Evolutionary conservation across 768 basidiomycete species (phyloP), one percentile per base, ranked within the genome.

Genomic region (Calvatia gigantea): DNA sequence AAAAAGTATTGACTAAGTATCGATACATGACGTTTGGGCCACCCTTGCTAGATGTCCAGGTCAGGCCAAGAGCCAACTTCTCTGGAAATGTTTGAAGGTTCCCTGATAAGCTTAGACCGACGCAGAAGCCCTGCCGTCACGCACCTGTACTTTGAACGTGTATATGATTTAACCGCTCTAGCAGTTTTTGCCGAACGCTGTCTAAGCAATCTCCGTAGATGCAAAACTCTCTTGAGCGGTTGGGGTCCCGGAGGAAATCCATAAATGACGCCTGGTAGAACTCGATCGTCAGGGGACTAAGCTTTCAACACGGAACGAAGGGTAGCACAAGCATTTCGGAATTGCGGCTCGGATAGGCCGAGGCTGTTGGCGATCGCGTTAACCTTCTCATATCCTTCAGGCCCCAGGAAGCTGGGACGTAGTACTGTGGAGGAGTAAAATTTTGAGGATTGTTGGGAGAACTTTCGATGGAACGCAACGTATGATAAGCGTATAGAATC

Each of bases 171-270:
- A 39, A 19, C 4, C 17, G 19, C n/a, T 39, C 15, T 15, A 39
- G 6, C 8, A 39, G 6, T 19, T 39, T 19, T n/a, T 4, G 3
- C 38, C 38, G 19, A 5, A 39, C n/a, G 38, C n/a, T 3, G 17
- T 15, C 17, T 19, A 39, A 7, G 21, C 38, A 39, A 14, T 14
- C n/a, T 8, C n/a, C n/a, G 17, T 39, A 39, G 38, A 21, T 7
- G 21, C 54, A 55, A n/a, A 47, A 17, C 19, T 19, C 21, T 17
- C 15, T 8, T 11, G 39, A 29, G 41, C 47, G 9, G n/a, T 28
- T 51, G 56, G 48, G 23, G 42, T 54, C 52, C n/a, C 15, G 43
- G n/a, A 54, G 3, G 15, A 45, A 54, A 9, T 54, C 51, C n/a
- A 31, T 14, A 29, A 54, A 54, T 7, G 52, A 54, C 6, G 52